phyloP scores from a whole-genome alignment of 1,284 basidiomycete species.

The Coriolopsis trogii region DNA sequence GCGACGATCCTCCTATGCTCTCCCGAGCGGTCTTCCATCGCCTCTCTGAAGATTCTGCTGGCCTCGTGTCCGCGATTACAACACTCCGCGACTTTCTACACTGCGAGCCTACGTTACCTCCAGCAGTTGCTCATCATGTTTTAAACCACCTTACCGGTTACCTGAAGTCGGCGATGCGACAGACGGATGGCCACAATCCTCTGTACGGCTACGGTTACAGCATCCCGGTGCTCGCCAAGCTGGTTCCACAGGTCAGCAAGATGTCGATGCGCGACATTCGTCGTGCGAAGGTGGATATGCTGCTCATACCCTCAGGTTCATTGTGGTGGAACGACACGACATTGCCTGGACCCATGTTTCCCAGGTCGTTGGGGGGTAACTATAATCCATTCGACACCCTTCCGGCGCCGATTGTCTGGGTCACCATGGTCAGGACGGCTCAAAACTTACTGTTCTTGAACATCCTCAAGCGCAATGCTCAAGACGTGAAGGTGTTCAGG shows the following conservation, averaged over 20 bases:
- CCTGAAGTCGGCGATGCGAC: constrained; percentile 59
- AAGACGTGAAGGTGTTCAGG: constrained; percentile 73
- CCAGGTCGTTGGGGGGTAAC: constrained; percentile 40
- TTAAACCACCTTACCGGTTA: constrained; percentile 76
- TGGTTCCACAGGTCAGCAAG: constrained; percentile 68
- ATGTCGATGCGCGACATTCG: constrained; percentile 76
- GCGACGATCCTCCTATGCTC: constrained; percentile 71
- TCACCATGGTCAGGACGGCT: constrained; percentile 68
- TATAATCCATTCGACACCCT: constrained; percentile 51
- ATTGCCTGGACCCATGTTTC: constrained; percentile 62
- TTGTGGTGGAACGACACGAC: constrained; percentile 64
- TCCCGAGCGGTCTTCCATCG: constrained; percentile 67
- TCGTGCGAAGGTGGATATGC: constrained; percentile 72
- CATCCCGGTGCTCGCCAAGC: constrained; percentile 58
- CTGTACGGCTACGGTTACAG: constrained; percentile 57
- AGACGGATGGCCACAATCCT: constrained; percentile 44
- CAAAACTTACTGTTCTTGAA: constrained; percentile 73
- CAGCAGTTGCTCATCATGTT: constrained; percentile 65
- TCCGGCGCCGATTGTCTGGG: constrained; percentile 52
- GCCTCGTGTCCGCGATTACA: constrained; percentile 47
- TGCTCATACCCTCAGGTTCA: constrained; percentile 70
- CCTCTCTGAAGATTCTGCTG: constrained; percentile 52
- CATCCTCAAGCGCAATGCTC: constrained; percentile 67
- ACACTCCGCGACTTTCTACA: constrained; percentile 59
- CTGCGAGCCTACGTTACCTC: constrained; percentile 57